A percentile compares a stretch with the other conserved stretches of the same genome.
Evolutionary conservation across 768 basidiomycete genomes (phyloP).

Genomic region (Leccinum broughii): DNA sequence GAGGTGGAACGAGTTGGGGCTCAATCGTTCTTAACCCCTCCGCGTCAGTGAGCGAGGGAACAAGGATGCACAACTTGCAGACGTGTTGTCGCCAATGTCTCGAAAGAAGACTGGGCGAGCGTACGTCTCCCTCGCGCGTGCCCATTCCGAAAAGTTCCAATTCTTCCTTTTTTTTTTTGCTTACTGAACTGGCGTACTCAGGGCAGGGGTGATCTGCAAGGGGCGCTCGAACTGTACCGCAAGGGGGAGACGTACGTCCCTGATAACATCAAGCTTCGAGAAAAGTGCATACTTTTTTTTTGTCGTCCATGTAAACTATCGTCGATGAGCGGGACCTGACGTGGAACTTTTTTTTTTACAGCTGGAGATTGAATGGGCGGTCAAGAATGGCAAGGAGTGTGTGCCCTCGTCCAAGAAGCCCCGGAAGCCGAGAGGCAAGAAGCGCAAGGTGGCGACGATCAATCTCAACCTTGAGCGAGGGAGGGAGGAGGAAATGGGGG

Average conservation of each 20-base stretch:
- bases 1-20: constrained; percentile 56
- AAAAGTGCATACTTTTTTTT: constrained; percentile 73
- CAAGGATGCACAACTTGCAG: constrained; percentile 60
- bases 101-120: constrained; percentile 82
- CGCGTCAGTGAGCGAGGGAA: constrained; percentile 54
- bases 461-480: constrained; percentile 16
- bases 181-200: neutral
- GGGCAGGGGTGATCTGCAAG: too few relatives aligned
- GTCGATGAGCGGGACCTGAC: constrained; percentile 46
- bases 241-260: constrained; percentile 82
- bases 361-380: constrained; percentile 81
- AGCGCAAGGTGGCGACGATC: constrained; percentile 29
- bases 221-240: constrained; percentile 76
- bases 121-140: constrained; percentile 79
- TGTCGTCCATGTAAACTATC: constrained; percentile 62
- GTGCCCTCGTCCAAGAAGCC: constrained; percentile 52
- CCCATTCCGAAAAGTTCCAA: constrained; percentile 74
- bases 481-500: constrained; percentile 15
- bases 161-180: neutral
- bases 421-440: constrained; percentile 35
- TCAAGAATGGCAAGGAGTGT: constrained; percentile 60
- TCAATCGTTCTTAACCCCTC: constrained; percentile 2
- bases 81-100: constrained; percentile 67
- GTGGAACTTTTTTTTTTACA: constrained; percentile 27
- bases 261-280: constrained; percentile 82